Evolutionary conservation across 2,329 filamentous ascomycete genomes (phyloP).

Genomic region (Rutstroemia sp.): DNA sequence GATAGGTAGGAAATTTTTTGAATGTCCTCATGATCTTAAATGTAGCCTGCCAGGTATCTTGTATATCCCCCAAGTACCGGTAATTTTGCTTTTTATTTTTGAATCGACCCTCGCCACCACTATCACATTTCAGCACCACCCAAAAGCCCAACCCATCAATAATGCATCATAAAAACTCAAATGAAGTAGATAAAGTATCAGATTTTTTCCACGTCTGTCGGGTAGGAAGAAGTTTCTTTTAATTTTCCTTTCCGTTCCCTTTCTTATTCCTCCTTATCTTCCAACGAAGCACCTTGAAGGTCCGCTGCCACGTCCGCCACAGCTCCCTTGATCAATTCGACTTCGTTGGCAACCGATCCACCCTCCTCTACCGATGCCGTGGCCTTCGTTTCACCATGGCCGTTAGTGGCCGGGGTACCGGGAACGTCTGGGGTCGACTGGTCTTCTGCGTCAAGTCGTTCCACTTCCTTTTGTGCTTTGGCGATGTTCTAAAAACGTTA

Average conservation of each 20-base stretch:
- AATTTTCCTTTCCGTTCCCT: not conserved
- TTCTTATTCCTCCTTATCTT: slow-evolving; percentile 37
- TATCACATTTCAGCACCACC: too few relatives aligned
- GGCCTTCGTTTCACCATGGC: slow-evolving; percentile 42
- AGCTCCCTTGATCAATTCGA: slow-evolving; percentile 40
- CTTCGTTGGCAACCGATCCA: slow-evolving; percentile 23
- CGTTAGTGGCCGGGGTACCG: slow-evolving; percentile 37
- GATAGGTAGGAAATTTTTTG: too few relatives aligned
- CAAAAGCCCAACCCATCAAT: too few relatives aligned
- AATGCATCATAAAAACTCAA: too few relatives aligned
- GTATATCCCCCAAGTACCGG: too few relatives aligned
- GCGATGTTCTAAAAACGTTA: slow-evolving; percentile 71
- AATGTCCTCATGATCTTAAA: too few relatives aligned
- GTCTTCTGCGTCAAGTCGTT: slow-evolving; percentile 69
- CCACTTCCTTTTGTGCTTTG: slow-evolving; percentile 94
- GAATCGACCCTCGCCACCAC: too few relatives aligned
- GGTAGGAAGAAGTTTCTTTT: not conserved
- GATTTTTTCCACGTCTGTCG: too few relatives aligned
- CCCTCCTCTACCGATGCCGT: slow-evolving; percentile 26
- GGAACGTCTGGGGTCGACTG: slow-evolving; percentile 32
- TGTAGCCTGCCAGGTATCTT: too few relatives aligned
- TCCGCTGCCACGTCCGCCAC: slow-evolving; percentile 51
- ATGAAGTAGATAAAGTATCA: too few relatives aligned
- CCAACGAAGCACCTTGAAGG: slow-evolving; percentile 51
- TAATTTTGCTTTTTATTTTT: too few relatives aligned